Evolutionary conservation across 1,284 basidiomycete species (phyloP), one percentile per base, ranked within the genome.

Genomic region (Boletus subluridellus): DNA sequence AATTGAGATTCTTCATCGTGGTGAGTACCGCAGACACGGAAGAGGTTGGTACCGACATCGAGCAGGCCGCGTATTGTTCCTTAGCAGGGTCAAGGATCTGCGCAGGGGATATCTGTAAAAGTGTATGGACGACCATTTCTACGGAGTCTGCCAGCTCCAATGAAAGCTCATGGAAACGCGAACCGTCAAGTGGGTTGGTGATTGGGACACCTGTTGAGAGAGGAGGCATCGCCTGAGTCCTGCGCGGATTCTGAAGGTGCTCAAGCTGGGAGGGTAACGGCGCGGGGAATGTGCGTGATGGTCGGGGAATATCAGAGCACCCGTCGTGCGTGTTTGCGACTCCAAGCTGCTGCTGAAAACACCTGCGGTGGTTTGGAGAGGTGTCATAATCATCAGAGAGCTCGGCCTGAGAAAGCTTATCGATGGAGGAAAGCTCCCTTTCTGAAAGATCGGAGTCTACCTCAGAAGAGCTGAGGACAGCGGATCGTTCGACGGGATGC

Each of bases 41-140:
- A 2, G 93, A 84, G 0, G 90, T 90, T 4, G 94, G 94, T 49
- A 95, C 82, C 38, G 91, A 87, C 17, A 95, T 74, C 0, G 92
- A 83, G 71, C 91, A 95, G 32, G 90, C 89, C 3, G 93, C 88
- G 68, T 94, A 91, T 69, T 94, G 92, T 70, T 95, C 94, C 71
- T 91, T 94, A 6, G 88, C 87, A n/a, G 90, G 86, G 68, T 95
- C 94, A 37, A 95, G 81, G n/a, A 95, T 77, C 70, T 95, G 93
- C 0, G 89, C 84, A 1, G 94, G 93, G 0, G 91, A 90, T 58
- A 95, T 80, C 68, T 94, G 92, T 3, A 95, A 80, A 63, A 96
- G 81, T 0, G 90, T 95, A 70, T 95, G 93, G 38, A 95, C 89
- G 55, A 92, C 84, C 75, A 88, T 85, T 74, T 95, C 92, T 15